phyloP scores from a whole-genome alignment of 2,329 filamentous ascomycete species.

The Zymoseptoria crescenta region DNA sequence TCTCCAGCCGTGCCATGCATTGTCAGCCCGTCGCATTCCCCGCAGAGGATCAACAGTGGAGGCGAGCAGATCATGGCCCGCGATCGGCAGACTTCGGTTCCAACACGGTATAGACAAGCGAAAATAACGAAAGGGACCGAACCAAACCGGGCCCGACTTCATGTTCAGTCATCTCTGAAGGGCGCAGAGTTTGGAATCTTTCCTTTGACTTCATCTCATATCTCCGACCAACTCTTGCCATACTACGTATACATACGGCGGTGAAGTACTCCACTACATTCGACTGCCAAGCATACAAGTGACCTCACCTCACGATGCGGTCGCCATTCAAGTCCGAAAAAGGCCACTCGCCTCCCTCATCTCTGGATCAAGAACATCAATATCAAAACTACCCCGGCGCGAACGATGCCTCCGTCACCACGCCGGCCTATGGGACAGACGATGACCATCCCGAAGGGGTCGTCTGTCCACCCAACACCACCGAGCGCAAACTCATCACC shows the following conservation, averaged over 20 bases:
- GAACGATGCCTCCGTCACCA: slow-evolving; percentile 2
- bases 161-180: neutral
- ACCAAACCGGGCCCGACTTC: neutral
- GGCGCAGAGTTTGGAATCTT: neutral
- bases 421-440: slow-evolving; percentile 27
- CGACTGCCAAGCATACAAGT: neutral
- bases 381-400: slow-evolving; percentile 12
- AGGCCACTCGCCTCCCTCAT: slow-evolving; percentile 1
- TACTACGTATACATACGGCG: too few relatives aligned
- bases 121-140: neutral
- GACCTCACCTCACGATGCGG: slow-evolving; percentile 2
- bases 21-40: neutral
- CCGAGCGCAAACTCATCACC: slow-evolving; percentile 37
- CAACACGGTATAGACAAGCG: neutral
- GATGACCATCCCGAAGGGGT: slow-evolving; percentile 8
- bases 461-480: slow-evolving; percentile 42
- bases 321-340: slow-evolving; percentile 5
- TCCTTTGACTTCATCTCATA: too few relatives aligned
- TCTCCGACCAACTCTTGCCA: too few relatives aligned
- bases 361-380: slow-evolving; percentile 3
- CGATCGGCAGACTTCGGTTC: neutral
- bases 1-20: neutral
- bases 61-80: neutral
- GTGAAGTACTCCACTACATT: neutral
- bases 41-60: neutral